Percentiles rank a stretch among this genome's conserved stretches.
Conservation (phyloP, 2,329 filamentous ascomycete genomes). For the Magnaporthiopsis incrustans region DNA sequence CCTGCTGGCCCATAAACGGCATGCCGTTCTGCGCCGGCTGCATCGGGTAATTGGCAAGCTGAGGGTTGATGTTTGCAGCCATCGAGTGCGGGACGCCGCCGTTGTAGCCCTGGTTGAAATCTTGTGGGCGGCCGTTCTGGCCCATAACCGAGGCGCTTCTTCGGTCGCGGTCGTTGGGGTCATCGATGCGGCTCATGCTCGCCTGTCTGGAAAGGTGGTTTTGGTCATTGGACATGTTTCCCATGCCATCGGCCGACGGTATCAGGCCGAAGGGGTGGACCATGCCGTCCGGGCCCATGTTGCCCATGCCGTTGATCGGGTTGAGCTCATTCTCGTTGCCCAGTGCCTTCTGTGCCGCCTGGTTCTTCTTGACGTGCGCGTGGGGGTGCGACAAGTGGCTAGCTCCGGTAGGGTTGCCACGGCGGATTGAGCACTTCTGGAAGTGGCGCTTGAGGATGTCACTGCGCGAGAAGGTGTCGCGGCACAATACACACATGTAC, state of each 20-base stretch:
- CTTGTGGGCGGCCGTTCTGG: conserved; percentile 30
- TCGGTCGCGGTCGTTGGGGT: conserved; percentile 47
- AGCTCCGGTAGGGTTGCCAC: conserved; percentile 90
- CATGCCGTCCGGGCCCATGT: conserved; percentile 46
- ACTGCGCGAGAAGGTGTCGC: conserved; percentile 95
- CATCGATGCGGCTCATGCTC: conserved; percentile 52
- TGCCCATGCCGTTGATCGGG: conserved; percentile 54
- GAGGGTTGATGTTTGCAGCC: conserved; percentile 52
- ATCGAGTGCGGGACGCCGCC: conserved; percentile 53
- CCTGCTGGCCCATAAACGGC: conserved; percentile 54
- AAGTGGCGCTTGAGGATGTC: conserved; percentile 99
- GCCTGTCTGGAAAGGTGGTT: conserved; percentile 53
- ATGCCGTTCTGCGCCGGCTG: conserved; percentile 54
- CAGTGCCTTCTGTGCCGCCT: conserved; percentile 49
- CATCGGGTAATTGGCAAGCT: conserved; percentile 58
- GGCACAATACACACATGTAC: conserved; percentile 96
- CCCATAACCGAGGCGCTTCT: conserved; percentile 49
- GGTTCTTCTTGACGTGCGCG: conserved; percentile 76
- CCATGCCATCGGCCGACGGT: conserved; percentile 48
- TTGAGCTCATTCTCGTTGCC: conserved; percentile 45
- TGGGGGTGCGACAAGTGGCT: conserved; percentile 92
- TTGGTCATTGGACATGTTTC: conserved; percentile 51
- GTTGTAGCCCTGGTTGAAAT: conserved; percentile 47
- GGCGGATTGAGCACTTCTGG: conserved; percentile 94
- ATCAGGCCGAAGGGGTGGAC: conserved; percentile 37